phyloP scores from a whole-genome alignment of 257 asterid species.

The Solanum rostratum region DNA sequence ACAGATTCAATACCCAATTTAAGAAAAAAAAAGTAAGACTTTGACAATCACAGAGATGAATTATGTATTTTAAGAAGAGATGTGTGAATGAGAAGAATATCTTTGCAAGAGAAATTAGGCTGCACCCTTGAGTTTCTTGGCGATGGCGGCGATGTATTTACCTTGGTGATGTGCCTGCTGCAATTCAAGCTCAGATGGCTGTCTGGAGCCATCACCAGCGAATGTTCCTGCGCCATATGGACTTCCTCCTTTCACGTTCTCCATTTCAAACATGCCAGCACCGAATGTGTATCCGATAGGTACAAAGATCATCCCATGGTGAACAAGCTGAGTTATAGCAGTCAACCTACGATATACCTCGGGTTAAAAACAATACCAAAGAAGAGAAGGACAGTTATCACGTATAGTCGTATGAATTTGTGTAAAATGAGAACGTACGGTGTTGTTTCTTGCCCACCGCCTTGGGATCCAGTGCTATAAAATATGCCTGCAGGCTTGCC shows the following conservation, averaged over 20 bases:
- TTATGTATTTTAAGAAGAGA: neutral
- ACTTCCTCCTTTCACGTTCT: conserved; percentile 77
- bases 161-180: conserved; percentile 56
- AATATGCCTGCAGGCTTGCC: conserved; percentile 91
- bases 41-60: neutral
- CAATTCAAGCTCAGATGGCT: conserved; percentile 39
- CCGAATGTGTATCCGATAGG: conserved; percentile 74
- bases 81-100: neutral
- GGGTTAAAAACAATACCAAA: neutral
- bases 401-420: neutral
- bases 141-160: conserved; percentile 39
- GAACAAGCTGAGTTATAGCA: conserved; percentile 73
- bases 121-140: conserved; percentile 41
- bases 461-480: conserved; percentile 83
- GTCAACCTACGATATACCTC: conserved; percentile 35
- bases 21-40: no score
- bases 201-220: conserved; percentile 67
- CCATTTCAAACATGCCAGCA: conserved; percentile 77
- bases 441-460: conserved; percentile 83
- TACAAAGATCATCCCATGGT: conserved; percentile 72
- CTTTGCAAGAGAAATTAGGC: conserved; percentile 14
- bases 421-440: conserved; percentile 27
- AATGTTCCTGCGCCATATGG: conserved; percentile 84
- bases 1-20: neutral
- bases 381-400: neutral